Evolutionary conservation across 2,329 filamentous ascomycete species (phyloP), one percentile per base, ranked within the genome.

Genomic region (Immersiporthe knoxdaviesiana): DNA sequence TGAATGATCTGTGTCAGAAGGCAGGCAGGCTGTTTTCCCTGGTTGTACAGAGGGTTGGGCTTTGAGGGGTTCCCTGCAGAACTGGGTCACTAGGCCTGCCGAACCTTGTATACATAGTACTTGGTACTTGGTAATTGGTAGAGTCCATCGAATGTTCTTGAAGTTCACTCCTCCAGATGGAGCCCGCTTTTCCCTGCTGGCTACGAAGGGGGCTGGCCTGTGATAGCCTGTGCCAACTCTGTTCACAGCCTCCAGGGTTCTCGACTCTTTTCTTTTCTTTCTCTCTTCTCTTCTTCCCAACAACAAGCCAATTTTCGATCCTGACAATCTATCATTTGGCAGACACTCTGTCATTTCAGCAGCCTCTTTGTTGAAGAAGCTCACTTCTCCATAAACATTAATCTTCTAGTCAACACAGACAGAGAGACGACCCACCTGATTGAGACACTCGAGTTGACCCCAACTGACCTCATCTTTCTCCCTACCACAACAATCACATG

Each of bases 91-190:
- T 56, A 39, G 47, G 30, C 47, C 61, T 27, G 63, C 58, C 2
- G 2, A 8, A 7, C 44, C 44, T 47, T 44, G 41, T 44, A 35
- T 8, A 35, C n/a, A n/a, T n/a, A n/a, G n/a, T n/a, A n/a, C n/a
- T n/a, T n/a, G n/a, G n/a, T n/a, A n/a, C n/a, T n/a, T n/a, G n/a
- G n/a, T n/a, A n/a, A n/a, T n/a, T 35, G 35, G 37, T 12, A 66
- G 63, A 54, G 41, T 11, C 67, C 64, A 64, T 71, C 69, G 69
- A 71, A 71, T 69, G 67, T 71, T 68, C 69, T 63, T 69, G 68
- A 70, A 70, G 63, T 47, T 56, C 63, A 3, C 61, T 30, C 58
- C 65, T 62, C 58, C 24, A 32, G 18, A 47, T 47, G 21, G 24
- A 35, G n/a, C 66, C 66, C 66, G 66, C 69, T 70, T 68, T 71